These are phyloP conservation scores for Choanephora cucurbitarum DNA, from an alignment of 371 early-diverging fungal genomes.

Conservation along the genomic window DNA sequence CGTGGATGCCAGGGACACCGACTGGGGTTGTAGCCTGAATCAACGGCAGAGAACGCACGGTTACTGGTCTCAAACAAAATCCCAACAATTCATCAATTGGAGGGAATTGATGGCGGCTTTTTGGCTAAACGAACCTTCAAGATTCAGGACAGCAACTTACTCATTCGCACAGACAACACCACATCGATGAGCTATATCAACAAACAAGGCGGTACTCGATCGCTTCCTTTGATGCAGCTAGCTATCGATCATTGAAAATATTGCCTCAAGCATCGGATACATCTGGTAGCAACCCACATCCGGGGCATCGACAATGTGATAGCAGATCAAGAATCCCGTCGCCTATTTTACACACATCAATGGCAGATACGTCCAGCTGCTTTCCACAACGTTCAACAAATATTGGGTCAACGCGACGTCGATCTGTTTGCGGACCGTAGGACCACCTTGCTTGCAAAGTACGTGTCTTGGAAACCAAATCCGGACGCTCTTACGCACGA, in stretches of 20 bases:
- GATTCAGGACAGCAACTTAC: neutral
- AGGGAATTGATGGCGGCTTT: slow-evolving; percentile 20
- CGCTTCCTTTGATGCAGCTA: slow-evolving; percentile 1
- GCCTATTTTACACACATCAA: slow-evolving; percentile 7
- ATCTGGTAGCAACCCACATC: slow-evolving; percentile 7
- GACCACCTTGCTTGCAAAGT: slow-evolving; percentile 5
- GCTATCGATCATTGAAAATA: slow-evolving; percentile 9
- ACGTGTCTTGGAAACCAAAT: slow-evolving; percentile 21
- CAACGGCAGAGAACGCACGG: neutral
- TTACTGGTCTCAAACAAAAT: slow-evolving; percentile 12
- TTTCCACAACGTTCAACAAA: slow-evolving; percentile 14
- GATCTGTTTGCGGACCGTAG: slow-evolving; percentile 31
- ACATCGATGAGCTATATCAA: slow-evolving; percentile 13
- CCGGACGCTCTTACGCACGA: slow-evolving; percentile 7
- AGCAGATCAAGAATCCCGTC: slow-evolving; percentile 21
- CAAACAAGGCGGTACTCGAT: slow-evolving; percentile 19
- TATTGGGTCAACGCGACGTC: slow-evolving; percentile 15
- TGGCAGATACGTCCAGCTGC: slow-evolving; percentile 4
- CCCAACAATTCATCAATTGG: slow-evolving; percentile 24
- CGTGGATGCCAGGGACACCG: slow-evolving; percentile 27
- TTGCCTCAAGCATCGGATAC: neutral
- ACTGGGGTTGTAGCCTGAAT: slow-evolving; percentile 16
- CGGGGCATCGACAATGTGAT: slow-evolving; percentile 6
- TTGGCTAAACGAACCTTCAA: slow-evolving; percentile 1
- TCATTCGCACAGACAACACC: slow-evolving; percentile 27